Evolutionary conservation across 306 rosid species (phyloP).

Genomic region (Albizia julibrissin): DNA sequence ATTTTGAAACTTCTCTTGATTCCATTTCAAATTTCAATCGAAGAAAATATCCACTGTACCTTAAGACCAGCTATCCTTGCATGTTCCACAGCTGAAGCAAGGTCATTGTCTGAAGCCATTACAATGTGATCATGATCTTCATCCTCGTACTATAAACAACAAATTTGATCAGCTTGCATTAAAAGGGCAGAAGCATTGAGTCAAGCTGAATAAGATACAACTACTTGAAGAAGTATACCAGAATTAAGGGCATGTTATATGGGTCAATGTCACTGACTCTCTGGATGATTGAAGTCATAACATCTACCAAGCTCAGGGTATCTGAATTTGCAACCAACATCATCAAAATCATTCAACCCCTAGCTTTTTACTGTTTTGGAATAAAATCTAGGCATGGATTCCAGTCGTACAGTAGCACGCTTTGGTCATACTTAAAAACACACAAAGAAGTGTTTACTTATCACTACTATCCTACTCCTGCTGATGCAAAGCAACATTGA

Average conservation of each 20-base stretch:
- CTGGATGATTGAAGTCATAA: constrained; percentile 76
- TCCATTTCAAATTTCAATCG: neutral
- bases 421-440: neutral
- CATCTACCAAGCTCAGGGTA: constrained; percentile 72
- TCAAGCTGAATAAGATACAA: constrained; percentile 6
- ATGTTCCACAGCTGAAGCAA: constrained; percentile 86
- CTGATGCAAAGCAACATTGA: neutral
- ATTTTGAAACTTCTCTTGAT: neutral
- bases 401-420: neutral
- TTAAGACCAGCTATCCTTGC: constrained; percentile 85
- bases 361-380: constrained; percentile 2
- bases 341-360: constrained; percentile 32
- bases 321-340: constrained; percentile 56
- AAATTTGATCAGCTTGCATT: constrained; percentile 24
- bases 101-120: constrained; percentile 88
- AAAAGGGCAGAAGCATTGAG: neutral
- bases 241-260: constrained; percentile 69
- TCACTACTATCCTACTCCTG: neutral
- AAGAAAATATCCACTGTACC: constrained; percentile 44
- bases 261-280: constrained; percentile 81
- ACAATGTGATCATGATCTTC: constrained; percentile 88
- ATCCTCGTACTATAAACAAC: constrained; percentile 78
- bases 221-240: constrained; percentile 52
- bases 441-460: neutral
- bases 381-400: neutral